These are phyloP conservation scores for Aureobasidium musti DNA, from an alignment of 2,329 filamentous ascomycete species.

Conservation along the genomic window DNA sequence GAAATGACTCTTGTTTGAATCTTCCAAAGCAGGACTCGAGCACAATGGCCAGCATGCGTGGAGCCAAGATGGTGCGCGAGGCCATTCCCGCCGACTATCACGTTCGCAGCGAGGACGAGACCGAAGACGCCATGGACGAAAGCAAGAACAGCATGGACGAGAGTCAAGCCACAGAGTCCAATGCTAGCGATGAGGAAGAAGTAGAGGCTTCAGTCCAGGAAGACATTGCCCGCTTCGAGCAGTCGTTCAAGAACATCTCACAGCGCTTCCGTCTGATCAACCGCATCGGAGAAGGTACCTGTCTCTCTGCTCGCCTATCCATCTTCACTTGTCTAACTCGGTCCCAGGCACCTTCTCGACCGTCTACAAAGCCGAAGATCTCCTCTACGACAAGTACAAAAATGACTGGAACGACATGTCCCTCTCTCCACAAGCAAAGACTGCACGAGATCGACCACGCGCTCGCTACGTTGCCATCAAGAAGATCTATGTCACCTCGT, in stretches of 20 bases:
- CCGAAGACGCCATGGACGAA: constrained; percentile 46
- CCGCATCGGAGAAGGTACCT: constrained; percentile 87
- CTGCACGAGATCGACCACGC: constrained; percentile 45
- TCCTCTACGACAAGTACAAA: constrained; percentile 77
- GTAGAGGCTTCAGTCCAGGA: constrained; percentile 71
- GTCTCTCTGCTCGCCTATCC: too few relatives aligned
- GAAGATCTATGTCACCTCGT: constrained; percentile 99
- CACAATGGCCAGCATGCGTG: constrained; percentile 29
- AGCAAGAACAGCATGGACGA: constrained; percentile 54
- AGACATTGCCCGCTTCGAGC: constrained; percentile 84
- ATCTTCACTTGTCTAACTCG: background rate
- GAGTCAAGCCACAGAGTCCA: constrained; percentile 50
- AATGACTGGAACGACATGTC: constrained; percentile 78
- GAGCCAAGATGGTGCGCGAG: constrained; percentile 22
- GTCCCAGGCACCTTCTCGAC: constrained; percentile 88
- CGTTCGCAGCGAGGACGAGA: constrained; percentile 31
- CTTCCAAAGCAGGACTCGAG: too few relatives aligned
- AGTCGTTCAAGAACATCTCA: constrained; percentile 79
- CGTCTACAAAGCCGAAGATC: constrained; percentile 96
- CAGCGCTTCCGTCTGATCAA: constrained; percentile 88
- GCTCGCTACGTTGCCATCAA: constrained; percentile 92
- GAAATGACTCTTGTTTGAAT: background rate
- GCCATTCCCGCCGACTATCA: constrained; percentile 30
- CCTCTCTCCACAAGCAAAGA: constrained; percentile 65
- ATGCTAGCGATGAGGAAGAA: constrained; percentile 56